These are phyloP conservation scores for Huiozyma sinensis DNA, from an alignment of 805 yeast species.

Conservation along the genomic window DNA sequence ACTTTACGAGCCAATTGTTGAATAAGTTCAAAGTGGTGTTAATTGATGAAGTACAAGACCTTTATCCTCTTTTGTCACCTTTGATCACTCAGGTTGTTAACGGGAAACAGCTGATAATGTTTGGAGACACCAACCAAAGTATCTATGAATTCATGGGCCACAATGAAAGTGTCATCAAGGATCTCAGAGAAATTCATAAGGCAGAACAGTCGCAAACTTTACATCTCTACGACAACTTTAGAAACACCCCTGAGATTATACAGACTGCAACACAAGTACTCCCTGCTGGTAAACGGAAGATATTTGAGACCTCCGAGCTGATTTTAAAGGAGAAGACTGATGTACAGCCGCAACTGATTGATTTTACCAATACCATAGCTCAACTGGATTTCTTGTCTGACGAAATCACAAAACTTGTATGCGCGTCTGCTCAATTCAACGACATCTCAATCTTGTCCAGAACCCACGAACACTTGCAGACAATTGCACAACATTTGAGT, in stretches of 20 bases:
- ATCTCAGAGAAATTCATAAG: slow-evolving; percentile 12
- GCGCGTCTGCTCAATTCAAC: slow-evolving; percentile 17
- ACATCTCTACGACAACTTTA: slow-evolving; percentile 41
- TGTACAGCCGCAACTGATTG: slow-evolving; percentile 9
- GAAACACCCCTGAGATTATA: slow-evolving; percentile 51
- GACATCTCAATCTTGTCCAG: slow-evolving; percentile 44
- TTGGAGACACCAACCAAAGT: slow-evolving; percentile 66
- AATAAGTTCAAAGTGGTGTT: slow-evolving; percentile 33
- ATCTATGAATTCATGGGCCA: slow-evolving; percentile 60
- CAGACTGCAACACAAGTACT: slow-evolving; percentile 7
- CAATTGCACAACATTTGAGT: slow-evolving; percentile 30
- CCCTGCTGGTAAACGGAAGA: not conserved
- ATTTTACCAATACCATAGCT: slow-evolving; percentile 9
- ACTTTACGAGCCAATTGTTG: slow-evolving; percentile 5
- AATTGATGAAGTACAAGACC: slow-evolving; percentile 70
- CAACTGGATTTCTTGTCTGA: slow-evolving; percentile 16
- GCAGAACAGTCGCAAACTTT: slow-evolving; percentile 19
- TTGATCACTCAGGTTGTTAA: slow-evolving; percentile 32
- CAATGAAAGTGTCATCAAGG: slow-evolving; percentile 26
- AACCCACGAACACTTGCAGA: slow-evolving; percentile 40
- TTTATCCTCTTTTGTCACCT: slow-evolving; percentile 40
- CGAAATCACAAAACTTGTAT: slow-evolving; percentile 16
- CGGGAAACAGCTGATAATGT: slow-evolving; percentile 46
- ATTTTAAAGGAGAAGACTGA: slow-evolving; percentile 11
- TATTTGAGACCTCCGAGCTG: slow-evolving; percentile 1